phyloP scores from a whole-genome alignment of 352 stramenopile genomes.

The Pythium oligandrum region DNA sequence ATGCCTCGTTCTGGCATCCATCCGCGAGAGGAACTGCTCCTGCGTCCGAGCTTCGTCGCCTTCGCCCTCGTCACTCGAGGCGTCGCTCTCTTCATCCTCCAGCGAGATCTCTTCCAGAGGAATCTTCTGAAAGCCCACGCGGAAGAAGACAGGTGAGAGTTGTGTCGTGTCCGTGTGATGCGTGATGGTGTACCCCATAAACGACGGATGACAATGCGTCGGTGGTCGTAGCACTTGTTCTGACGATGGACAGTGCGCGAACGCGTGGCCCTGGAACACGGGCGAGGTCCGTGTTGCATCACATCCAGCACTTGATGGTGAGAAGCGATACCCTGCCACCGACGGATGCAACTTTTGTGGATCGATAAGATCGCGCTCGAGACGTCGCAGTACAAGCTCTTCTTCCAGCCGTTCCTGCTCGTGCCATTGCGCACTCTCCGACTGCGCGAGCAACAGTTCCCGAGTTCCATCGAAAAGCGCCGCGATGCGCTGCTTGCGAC shows the following conservation, averaged over 20 bases:
- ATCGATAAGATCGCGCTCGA: conserved; percentile 62
- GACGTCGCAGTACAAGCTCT: conserved; percentile 52
- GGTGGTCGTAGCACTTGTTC: conserved; percentile 18
- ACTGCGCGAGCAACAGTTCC: conserved; percentile 8
- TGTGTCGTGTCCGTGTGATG: conserved; percentile 28
- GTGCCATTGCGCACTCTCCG: conserved; percentile 22
- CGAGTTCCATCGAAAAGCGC: conserved; percentile 10
- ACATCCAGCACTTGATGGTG: not conserved
- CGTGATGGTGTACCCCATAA: conserved; percentile 43
- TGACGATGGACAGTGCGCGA: conserved; percentile 33
- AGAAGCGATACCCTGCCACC: conserved; percentile 51
- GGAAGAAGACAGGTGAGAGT: conserved; percentile 72
- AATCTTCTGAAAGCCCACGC: conserved; percentile 50
- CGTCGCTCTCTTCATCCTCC: not conserved
- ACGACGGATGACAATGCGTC: conserved; percentile 48
- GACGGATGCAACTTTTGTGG: conserved; percentile 43
- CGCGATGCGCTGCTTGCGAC: conserved; percentile 10
- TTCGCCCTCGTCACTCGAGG: conserved; percentile 17
- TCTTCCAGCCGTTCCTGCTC: conserved; percentile 34
- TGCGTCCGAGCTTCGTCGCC: conserved; percentile 2
- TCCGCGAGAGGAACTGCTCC: conserved; percentile 19
- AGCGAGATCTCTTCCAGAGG: conserved; percentile 32
- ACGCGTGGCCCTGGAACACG: conserved; percentile 53
- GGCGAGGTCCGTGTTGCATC: conserved; percentile 24
- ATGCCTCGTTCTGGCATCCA: conserved; percentile 4